Base-by-base conservation (phyloP, 805 yeast species). In the Maudiozyma turicensis region DNA sequence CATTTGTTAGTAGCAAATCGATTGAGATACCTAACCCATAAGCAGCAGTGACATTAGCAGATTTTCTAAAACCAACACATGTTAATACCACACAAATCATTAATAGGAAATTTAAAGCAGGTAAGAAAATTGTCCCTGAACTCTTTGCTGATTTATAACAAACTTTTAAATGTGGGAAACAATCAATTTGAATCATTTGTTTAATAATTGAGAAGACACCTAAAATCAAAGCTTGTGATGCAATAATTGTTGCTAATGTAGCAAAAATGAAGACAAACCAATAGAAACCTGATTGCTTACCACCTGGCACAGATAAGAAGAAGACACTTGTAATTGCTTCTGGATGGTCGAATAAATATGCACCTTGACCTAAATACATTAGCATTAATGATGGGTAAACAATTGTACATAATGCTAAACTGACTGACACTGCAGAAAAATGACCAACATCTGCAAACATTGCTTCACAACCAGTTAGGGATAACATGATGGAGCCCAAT, bases 371-470 rank as follows among this genome's bases (percentile, higher is more conserved):
- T n/a, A 39, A 29, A 14, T 39, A 39, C 42, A 39, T 39, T 8
- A 39, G 20, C 42, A 39, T 39, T 20, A 39, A 13, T 20, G 42
- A 20, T 26, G 42, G 42, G 8, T 39, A 39, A n/a, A 39, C 42
- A 15, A 39, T 29, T 15, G 20, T n/a, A 11, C 42, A 39, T 39
- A 39, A 39, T 20, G 42, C 42, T 9, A 39, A 28, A 3, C 29
- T 39, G n/a, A 39, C 42, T 8, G 42, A 20, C 20, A 39, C 11
- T 3, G 42, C 42, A 8, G 42, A 39, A 13, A 39, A 39, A 39
- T 39, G 42, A 11, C 42, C 42, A 39, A 39, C 42, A 39, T 39
- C 42, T 8, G 42, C 42, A 15, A 39, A 39, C 42, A 39, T 39
- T 20, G 42, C 42, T 28, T 39, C 42, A 13, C 42, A 39, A n/a